These are phyloP conservation scores for Bombardia bombarda DNA, from an alignment of 495 filamentous ascomycete genomes.

Conservation along the genomic window DNA sequence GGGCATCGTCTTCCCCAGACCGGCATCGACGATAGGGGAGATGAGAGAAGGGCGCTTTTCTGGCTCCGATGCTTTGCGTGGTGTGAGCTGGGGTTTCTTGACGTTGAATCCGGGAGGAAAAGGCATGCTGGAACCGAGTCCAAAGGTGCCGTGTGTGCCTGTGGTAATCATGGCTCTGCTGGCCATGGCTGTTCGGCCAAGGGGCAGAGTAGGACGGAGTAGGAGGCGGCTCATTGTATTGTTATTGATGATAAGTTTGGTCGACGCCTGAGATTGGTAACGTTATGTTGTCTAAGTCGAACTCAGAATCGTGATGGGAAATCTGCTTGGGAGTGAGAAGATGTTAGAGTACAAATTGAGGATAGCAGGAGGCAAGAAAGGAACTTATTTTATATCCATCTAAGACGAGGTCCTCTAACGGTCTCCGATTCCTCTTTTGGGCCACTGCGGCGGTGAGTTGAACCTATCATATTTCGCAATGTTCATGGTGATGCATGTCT, in stretches of 20 bases:
- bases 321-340: background rate
- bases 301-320: background rate
- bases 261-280: too few species aligned
- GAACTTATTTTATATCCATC: background rate
- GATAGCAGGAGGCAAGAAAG: background rate
- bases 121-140: background rate
- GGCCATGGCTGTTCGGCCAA: conserved; percentile 2
- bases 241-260: background rate
- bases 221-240: conserved; percentile 4
- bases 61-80: background rate
- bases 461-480: background rate
- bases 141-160: conserved; percentile 1
- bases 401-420: too few species aligned
- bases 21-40: background rate
- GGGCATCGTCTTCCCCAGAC: conserved; percentile 22
- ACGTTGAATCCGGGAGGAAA: conserved; percentile 15
- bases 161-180: conserved; percentile 12
- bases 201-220: background rate
- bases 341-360: background rate
- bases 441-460: background rate
- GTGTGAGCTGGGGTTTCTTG: conserved; percentile 7
- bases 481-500: background rate
- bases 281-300: background rate
- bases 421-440: too few species aligned
- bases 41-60: background rate